Base-by-base conservation (phyloP, 1,284 basidiomycete genomes). In the Trichosporon inkin region DNA sequence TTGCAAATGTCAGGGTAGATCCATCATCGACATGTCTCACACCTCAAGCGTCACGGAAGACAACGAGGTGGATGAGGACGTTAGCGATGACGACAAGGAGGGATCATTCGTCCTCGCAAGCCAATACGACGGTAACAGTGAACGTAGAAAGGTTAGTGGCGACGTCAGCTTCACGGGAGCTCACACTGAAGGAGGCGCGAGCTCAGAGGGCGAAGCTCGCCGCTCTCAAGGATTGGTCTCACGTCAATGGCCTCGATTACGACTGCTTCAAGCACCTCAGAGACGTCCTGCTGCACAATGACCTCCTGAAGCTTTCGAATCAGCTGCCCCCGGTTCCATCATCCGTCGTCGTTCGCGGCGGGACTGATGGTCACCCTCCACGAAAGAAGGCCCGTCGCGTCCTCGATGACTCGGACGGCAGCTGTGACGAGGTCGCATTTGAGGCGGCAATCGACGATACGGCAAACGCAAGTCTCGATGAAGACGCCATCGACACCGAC, bases 141-240 rank as follows among this genome's bases (percentile, higher is more conserved):
- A 69, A 75, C 71, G 17, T 2, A 3, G 82, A 52, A 84, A 83
- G 72, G 76, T 81, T 22, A 39, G 55, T 32, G 19, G 1, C 16
- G 13, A 2, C 20, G 2, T 8, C 6, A 34, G 10, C 1, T 10
- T 2, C 0, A n/a, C 16, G 54, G 56, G 16, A 57, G 44, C 17
- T 39, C 28, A 57, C 37, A 14, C 16, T 1, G 11, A 22, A 60
- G 58, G 44, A 40, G 1, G 54, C 56, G 13, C 47, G 39, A 10
- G 88, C 86, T 71, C 88, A 88, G 79, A 86, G 86, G 66, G 83
- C 82, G 3, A 90, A 85, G 62, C 84, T 98, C 13, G 88, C 89
- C 2, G 84, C 89, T 1, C 82, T 98, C 36, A 87, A 87, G 58
- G 85, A 90, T 69, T 98, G 93, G 93, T 87, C 83, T 16, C 94